Percentiles rank a stretch among this genome's conserved stretches.
Evolutionary conservation across 1,139 yeast genomes (phyloP).

Genomic region (Arxiozyma heterogenica): DNA sequence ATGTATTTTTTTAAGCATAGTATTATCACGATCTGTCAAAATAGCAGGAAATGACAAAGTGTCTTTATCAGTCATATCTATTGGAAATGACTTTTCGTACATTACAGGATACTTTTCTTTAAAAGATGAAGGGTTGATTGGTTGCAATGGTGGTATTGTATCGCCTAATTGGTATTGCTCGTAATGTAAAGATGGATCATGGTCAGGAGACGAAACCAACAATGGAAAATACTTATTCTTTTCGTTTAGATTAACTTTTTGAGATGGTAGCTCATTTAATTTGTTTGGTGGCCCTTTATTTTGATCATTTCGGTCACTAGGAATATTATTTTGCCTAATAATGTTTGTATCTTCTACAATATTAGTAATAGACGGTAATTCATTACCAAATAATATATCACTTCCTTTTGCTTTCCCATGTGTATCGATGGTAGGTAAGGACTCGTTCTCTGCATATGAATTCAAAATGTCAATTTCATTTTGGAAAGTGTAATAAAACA

Average conservation of each 20-base stretch:
- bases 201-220: constrained; percentile 20
- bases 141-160: neutral
- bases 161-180: neutral
- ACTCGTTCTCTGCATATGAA: constrained; percentile 30
- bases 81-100: constrained; percentile 29
- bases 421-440: constrained; percentile 23
- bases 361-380: neutral
- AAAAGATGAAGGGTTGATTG: constrained; percentile 9
- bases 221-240: constrained; percentile 35
- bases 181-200: constrained; percentile 13
- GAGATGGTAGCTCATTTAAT: neutral
- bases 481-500: constrained; percentile 30
- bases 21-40: neutral
- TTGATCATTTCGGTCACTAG: neutral
- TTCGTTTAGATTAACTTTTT: constrained; percentile 18
- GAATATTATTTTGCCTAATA: neutral
- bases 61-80: neutral
- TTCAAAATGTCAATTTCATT: constrained; percentile 31
- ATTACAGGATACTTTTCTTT: constrained; percentile 29
- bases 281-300: no score
- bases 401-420: neutral
- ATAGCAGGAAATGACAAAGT: neutral
- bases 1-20: neutral
- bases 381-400: neutral
- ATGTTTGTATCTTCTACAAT: neutral